A percentile compares a stretch with the other conserved stretches of the same genome.
These are phyloP conservation scores for Coemansia nantahalensis DNA, from an alignment of 192 early-diverging fungal species.

Conservation along the genomic window DNA sequence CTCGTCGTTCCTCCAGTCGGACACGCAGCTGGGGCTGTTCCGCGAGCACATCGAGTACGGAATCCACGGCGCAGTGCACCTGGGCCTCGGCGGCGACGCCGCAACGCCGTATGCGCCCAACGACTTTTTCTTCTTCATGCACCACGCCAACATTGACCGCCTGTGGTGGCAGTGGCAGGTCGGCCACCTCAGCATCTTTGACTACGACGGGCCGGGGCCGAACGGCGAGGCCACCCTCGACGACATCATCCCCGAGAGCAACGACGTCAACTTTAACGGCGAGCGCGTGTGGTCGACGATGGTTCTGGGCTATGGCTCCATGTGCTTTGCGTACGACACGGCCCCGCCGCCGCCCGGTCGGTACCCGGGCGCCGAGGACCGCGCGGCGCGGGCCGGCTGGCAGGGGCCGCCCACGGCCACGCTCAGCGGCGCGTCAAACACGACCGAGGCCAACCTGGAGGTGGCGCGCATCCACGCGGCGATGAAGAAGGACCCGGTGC, in stretches of 20 bases:
- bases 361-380: slow-evolving; percentile 12
- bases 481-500: slow-evolving; percentile 4
- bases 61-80: slow-evolving; percentile 48
- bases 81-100: slow-evolving; percentile 53
- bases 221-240: slow-evolving; percentile 30
- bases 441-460: slow-evolving; percentile 22
- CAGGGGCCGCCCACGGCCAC: background rate
- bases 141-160: slow-evolving; percentile 62
- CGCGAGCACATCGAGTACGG: slow-evolving; percentile 52
- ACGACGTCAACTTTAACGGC: slow-evolving; percentile 22
- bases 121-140: slow-evolving; percentile 63
- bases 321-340: slow-evolving; percentile 47
- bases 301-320: slow-evolving; percentile 32
- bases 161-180: slow-evolving; percentile 61
- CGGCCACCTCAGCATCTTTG: slow-evolving; percentile 9
- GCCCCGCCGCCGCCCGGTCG: slow-evolving; percentile 21
- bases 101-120: slow-evolving; percentile 47
- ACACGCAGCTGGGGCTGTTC: slow-evolving; percentile 20
- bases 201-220: slow-evolving; percentile 32
- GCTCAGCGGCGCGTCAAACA: slow-evolving; percentile 36
- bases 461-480: slow-evolving; percentile 28
- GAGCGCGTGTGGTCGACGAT: slow-evolving; percentile 32
- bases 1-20: slow-evolving; percentile 39
- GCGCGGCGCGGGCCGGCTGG: background rate
- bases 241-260: slow-evolving; percentile 33